A percentile compares a stretch with the other conserved stretches of the same genome.
Conservation (phyloP, 202 grass and related monocot species). For the Zizania palustris region DNA sequence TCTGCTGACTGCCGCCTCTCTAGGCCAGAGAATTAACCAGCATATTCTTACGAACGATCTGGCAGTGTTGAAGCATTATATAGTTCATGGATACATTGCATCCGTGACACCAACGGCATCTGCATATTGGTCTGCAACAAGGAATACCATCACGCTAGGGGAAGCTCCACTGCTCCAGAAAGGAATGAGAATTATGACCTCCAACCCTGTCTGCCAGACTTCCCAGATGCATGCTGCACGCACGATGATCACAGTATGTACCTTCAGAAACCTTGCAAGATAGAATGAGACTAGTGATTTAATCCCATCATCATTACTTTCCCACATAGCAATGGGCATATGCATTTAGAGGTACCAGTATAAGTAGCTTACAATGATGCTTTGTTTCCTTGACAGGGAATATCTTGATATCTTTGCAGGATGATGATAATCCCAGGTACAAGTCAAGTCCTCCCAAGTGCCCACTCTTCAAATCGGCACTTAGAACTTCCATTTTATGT, state of each 20-base stretch:
- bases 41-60: neutral
- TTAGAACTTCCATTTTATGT: constrained; percentile 9
- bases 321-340: neutral
- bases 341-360: neutral
- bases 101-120: neutral
- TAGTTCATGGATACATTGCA: neutral
- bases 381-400: neutral
- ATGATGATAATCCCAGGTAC: neutral
- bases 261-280: constrained; percentile 24
- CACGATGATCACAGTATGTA: neutral
- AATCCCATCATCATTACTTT: neutral
- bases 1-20: neutral
- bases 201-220: neutral
- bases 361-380: constrained; percentile 6
- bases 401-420: neutral
- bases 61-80: neutral
- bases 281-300: neutral
- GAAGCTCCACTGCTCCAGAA: neutral
- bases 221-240: neutral
- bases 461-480: constrained; percentile 19
- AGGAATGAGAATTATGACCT: neutral
- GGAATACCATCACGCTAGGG: neutral
- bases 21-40: neutral
- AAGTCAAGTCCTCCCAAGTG: neutral
- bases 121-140: neutral